Base-by-base conservation (phyloP, 306 rosid genomes). In the Mimosa bimucronata region DNA sequence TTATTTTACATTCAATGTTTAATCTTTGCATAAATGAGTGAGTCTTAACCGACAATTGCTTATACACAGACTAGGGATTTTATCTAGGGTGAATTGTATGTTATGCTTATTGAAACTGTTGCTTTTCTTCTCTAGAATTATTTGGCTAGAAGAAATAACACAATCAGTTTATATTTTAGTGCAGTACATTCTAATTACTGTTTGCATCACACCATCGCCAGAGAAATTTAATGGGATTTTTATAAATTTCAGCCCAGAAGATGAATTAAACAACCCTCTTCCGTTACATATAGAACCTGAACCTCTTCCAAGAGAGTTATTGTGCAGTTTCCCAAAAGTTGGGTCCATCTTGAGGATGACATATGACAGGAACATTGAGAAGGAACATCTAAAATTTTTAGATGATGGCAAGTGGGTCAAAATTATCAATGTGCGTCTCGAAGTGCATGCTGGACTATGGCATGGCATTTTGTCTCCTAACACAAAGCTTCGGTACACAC, bases 261-360 rank as follows among this genome's bases (percentile, higher is more conserved):
- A n/a, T 55, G 62, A 55, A 55, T 1, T 21, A 28, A 10, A 55
- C 1, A 21, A 55, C n/a, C 29, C 28, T 23, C 62, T 55, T 55
- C 62, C 90, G 21, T 68, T 90, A 61, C 88, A 86, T 15, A 29
- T 73, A 26, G 97, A 88, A 42, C 50, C 79, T 2, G n/a, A 45
- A 60, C 44, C 86, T 66, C 68, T 88, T 71, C 46, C 87, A 46
- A 84, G 88, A 80, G 94, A 91, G 50, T 19, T 77, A 16, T 64
- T 88, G 16, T 78, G 87, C 79, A 80, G 1, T 41, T 79, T 94
- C 0, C 98, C 97, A 55, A n/a, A 76, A 0, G 68, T 88, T 79
- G 97, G 95, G 66, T 81, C 95, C 11, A 80, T 91, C 61, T 65
- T 94, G 66, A 81, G 87, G 84, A 71, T 94, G 79, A 66, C 28